Conservation (phyloP, 495 filamentous ascomycete genomes). For the Copromyces sp. region DNA sequence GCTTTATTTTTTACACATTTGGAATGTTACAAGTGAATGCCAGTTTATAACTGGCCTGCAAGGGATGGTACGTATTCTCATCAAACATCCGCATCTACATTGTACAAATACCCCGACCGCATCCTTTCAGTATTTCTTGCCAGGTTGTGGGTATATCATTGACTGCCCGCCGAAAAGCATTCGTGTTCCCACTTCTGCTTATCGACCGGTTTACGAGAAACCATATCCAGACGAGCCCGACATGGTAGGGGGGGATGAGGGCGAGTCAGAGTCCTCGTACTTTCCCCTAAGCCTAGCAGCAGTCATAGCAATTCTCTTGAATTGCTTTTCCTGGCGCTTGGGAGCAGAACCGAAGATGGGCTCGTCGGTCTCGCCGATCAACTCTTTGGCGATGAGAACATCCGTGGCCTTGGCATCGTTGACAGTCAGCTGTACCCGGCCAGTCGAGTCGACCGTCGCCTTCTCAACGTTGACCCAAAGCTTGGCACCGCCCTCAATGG, state of each 20-base stretch:
- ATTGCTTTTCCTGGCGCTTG: not conserved
- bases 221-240: conserved; percentile 3
- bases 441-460: conserved; percentile 50
- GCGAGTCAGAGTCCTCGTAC: not conserved
- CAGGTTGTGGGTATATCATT: not conserved
- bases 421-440: conserved; percentile 44
- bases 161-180: not conserved
- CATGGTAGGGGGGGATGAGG: not conserved
- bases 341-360: conserved; percentile 16
- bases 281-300: not conserved
- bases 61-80: not conserved
- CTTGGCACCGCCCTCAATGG: conserved; percentile 56
- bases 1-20: not conserved
- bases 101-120: not conserved
- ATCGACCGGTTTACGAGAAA: not conserved
- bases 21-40: not conserved
- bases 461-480: conserved; percentile 47
- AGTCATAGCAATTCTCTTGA: not conserved
- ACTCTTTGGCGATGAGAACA: conserved; percentile 42
- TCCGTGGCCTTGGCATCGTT: conserved; percentile 33
- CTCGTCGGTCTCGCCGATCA: conserved; percentile 22
- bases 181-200: not conserved
- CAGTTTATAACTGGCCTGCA: not conserved
- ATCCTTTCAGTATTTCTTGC: not conserved
- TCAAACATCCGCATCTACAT: not conserved